Evolutionary conservation across 2,329 filamentous ascomycete genomes (phyloP), one percentile per base, ranked within the genome.

Genomic region (Chaetomiaceae sp.): DNA sequence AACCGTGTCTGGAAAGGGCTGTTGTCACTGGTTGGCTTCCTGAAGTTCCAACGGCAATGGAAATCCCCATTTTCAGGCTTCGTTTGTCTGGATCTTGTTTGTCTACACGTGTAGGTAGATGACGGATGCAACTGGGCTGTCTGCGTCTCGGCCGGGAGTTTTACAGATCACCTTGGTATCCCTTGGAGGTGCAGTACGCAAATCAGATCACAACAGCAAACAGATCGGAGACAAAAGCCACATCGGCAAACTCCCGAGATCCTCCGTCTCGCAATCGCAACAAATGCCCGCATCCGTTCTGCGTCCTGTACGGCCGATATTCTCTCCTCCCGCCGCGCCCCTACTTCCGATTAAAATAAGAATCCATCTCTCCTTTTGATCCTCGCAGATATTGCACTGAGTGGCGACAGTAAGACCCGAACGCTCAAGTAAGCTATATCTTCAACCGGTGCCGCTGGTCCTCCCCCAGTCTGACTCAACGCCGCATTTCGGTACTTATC

Each of bases 401-500:
- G 27, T 12, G 9, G 27, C 4, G 9, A 31, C 27, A 31, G 27
- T 31, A 15, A 37, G 33, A 33, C 22, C 17, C 17, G 25, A 15
- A 47, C 15, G 36, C 29, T 29, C 14, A 15, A 52, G 44, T 53
- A 38, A 48, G 45, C 38, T 33, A 44, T 11, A 29, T 14, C 36
- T 17, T 34, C 36, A 36, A 12, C 20, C 39, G 6, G 5, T 31
- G 44, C 8, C 45, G 39, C 12, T 45, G 9, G 49, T 56, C 40
- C 25, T 42, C 17, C 49, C 49, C 49, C 49, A 56, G 40, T 49
- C 49, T 56, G 54, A 56, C 44, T 49, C 54, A 39, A 45, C 25
- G 33, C 38, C 44, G 53, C 25, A 33, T 1, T 5, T 20, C 43
- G 27, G 31, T 12, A 4, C 23, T 27, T 27, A 27, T 9, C 25